Conservation (phyloP, 179 eudicot genomes). For the Actinidia chinensis region DNA sequence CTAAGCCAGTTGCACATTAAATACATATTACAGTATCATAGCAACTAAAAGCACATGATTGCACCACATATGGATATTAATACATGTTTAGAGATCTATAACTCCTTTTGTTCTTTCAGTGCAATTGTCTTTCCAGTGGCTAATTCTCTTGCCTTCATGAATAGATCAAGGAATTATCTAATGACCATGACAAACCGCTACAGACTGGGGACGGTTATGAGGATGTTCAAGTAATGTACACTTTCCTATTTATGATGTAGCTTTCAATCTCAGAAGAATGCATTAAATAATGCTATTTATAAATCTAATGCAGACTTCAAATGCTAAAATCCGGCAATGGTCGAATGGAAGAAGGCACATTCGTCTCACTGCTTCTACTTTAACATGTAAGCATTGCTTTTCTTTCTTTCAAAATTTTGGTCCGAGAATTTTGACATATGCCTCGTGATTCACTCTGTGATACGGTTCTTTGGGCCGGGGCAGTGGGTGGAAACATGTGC, state of each 20-base stretch:
- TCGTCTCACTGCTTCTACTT: constrained; percentile 83
- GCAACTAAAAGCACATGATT: background rate
- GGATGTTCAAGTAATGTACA: constrained; percentile 47
- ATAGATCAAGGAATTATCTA: constrained; percentile 50
- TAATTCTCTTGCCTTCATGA: background rate
- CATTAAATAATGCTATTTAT: background rate
- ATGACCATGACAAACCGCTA: constrained; percentile 27
- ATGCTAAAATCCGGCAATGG: constrained; percentile 72
- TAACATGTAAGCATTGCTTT: constrained; percentile 56
- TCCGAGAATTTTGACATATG: background rate
- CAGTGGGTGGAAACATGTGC: constrained; percentile 97
- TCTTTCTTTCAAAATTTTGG: background rate
- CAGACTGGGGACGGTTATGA: constrained; percentile 35
- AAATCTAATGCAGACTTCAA: constrained; percentile 44
- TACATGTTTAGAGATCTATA: constrained; percentile 8
- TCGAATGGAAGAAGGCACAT: constrained; percentile 85
- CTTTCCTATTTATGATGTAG: background rate
- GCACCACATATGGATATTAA: background rate
- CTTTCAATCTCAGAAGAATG: background rate
- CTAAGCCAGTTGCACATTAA: background rate
- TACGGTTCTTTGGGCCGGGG: constrained; percentile 93
- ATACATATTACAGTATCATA: background rate
- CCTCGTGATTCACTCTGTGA: background rate
- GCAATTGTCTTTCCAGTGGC: constrained; percentile 11
- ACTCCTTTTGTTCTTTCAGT: constrained; percentile 3